A percentile compares a stretch with the other conserved stretches of the same genome.
phyloP scores from a whole-genome alignment of 2,329 filamentous ascomycete genomes.

The Fusarium palustre region DNA sequence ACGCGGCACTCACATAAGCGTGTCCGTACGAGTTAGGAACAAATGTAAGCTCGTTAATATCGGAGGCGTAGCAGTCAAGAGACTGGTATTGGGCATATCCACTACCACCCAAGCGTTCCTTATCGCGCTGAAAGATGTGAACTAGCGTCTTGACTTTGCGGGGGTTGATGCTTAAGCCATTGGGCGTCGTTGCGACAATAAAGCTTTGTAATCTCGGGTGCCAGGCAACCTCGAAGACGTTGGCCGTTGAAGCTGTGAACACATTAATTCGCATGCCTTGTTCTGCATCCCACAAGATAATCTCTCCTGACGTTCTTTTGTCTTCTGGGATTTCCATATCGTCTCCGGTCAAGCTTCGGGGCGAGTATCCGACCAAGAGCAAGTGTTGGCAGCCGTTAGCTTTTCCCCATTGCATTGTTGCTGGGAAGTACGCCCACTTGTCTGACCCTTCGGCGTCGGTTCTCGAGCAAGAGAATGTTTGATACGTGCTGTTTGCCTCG shows the following conservation, averaged over 20 bases:
- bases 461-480: slow-evolving; percentile 57
- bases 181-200: slow-evolving; percentile 68
- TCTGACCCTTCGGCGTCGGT: slow-evolving; percentile 52
- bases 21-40: slow-evolving; percentile 64
- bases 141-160: slow-evolving; percentile 66
- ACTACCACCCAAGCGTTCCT: slow-evolving; percentile 43
- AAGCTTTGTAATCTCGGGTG: slow-evolving; percentile 67
- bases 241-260: slow-evolving; percentile 64
- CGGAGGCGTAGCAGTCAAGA: slow-evolving; percentile 68
- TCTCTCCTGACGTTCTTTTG: slow-evolving; percentile 67
- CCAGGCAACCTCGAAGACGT: slow-evolving; percentile 74
- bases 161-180: slow-evolving; percentile 56
- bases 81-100: slow-evolving; percentile 60
- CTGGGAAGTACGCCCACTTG: slow-evolving; percentile 72
- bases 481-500: slow-evolving; percentile 53
- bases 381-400: slow-evolving; percentile 60
- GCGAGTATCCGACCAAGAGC: slow-evolving; percentile 72
- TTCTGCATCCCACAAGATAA: slow-evolving; percentile 68
- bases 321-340: slow-evolving; percentile 70
- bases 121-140: slow-evolving; percentile 61
- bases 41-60: slow-evolving; percentile 72
- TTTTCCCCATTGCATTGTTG: slow-evolving; percentile 72
- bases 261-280: slow-evolving; percentile 60
- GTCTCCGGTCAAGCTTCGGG: slow-evolving; percentile 63
- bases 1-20: slow-evolving; percentile 69